Percentiles rank a stretch among this genome's conserved stretches.
These are phyloP conservation scores for Datisca glomerata DNA, from an alignment of 306 rosid genomes.

Conservation along the genomic window DNA sequence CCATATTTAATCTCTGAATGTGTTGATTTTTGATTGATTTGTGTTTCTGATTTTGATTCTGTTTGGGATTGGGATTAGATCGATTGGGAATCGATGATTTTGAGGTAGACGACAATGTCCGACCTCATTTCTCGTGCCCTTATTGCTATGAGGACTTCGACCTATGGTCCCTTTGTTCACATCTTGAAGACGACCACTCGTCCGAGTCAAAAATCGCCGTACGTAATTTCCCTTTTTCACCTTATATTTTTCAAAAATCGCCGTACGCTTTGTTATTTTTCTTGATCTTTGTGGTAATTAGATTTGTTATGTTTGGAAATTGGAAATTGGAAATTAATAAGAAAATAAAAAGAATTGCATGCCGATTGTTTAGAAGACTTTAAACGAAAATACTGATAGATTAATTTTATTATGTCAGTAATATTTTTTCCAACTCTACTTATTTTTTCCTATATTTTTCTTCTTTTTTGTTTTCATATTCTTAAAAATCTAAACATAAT, in stretches of 20 bases:
- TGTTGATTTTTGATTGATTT: conserved; percentile 2
- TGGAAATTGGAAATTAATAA: no score
- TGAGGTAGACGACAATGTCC: conserved; percentile 75
- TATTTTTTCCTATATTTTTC: no score
- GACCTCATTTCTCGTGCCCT: conserved; percentile 86
- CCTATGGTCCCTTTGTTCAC: conserved; percentile 72
- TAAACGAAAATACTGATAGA: no score
- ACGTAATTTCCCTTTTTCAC: conserved; percentile 1
- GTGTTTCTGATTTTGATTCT: not conserved
- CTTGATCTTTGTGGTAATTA: no score
- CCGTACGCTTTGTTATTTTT: no score
- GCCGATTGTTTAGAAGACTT: no score
- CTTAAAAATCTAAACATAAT: no score
- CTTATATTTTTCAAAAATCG: not conserved
- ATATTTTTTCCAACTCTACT: no score
- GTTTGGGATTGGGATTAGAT: conserved; percentile 26
- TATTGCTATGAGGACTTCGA: conserved; percentile 91
- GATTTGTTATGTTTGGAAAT: no score
- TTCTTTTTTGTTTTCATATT: no score
- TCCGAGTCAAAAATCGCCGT: conserved; percentile 84
- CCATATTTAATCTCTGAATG: not conserved
- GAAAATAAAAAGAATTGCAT: no score
- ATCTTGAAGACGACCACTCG: conserved; percentile 89
- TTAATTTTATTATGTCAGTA: no score
- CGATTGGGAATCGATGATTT: conserved; percentile 82